Base-by-base conservation (phyloP, 371 early-diverging fungal genomes). In the Phascolomyces articulosus region DNA sequence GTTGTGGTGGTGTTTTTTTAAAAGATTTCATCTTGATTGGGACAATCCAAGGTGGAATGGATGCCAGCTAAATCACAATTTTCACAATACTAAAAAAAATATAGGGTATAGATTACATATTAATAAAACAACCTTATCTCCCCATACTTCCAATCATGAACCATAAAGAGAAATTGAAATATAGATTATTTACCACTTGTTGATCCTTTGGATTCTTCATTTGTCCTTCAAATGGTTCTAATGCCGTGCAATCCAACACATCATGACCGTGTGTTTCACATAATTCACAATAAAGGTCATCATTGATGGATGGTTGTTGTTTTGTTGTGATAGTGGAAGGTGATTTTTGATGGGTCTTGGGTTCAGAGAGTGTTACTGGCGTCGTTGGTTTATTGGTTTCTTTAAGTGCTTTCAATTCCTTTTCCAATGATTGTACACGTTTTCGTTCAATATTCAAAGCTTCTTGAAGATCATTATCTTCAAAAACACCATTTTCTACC, bases 401-500 rank as follows among this genome's bases (percentile, higher is more conserved):
- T 38, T 55, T 47, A 27, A 55, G 29, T 23, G 44, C 11, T 40
- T 62, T 51, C 23, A 51, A 23, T 44, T 65, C 63, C 4, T 54
- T 41, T 26, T 62, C 70, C 31, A 66, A 40, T 27, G 31, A 51
- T 24, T 26, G 57, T 31, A 48, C 60, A 23, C 40, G 29, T 26
- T 54, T 76, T 59, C 72, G 73, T 56, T 86, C 86, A 9, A n/a
- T 24, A 59, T 80, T 80, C 1, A 85, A 63, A 41, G 80, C 71
- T 59, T 89, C 85, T 58, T 89, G 91, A 7, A 90, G 72, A 60
- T 93, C 91, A 2, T 84, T 77, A 57, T 91, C 89, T 27, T 79
- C 78, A 67, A 92, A 90, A 11, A 89, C 84, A 64, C 85, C 86
- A 63, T 85, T 87, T 71, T 92, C 93, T n/a, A 92, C 80, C 40